Base-by-base conservation (phyloP, 495 filamentous ascomycete genomes). In the Sphaerosporella brunnea region DNA sequence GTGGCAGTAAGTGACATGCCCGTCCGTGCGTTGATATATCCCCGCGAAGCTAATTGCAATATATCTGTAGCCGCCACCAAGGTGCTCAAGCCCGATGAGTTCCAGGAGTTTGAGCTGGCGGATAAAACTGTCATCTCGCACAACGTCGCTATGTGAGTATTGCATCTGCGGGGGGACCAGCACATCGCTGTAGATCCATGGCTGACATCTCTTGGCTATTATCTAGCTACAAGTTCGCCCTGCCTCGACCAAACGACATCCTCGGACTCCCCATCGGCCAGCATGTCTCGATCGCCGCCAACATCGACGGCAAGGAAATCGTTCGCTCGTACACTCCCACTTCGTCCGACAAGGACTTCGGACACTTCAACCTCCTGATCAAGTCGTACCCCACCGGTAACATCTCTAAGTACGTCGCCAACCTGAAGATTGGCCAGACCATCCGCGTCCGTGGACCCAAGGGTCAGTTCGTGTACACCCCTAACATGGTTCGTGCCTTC, bases 381-480 rank as follows among this genome's bases (percentile, higher is more conserved):
- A 95, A 96, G 72, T 84, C 84, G 23, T 96, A 96, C 66, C 82
- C 85, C 0, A 83, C 82, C 47, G 88, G 88, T 53, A 95, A 94
- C 68, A 93, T 96, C 72, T 84, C 78, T 60, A 80, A 80, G 66
- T 75, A 94, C 67, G 74, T 96, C 65, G 80, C 82, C 26, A 73
- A 71, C 3, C 74, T 96, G 38, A 70, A 73, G 52, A 69, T 94
- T 38, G 86, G 88, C 36, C 73, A 95, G 63, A 78, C 72, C 45
- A 82, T 96, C 73, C 81, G 79, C 62, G 80, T 93, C 50, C 72
- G 70, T 52, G 88, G 88, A 7, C 88, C 88, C 57, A 95, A 93
- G 72, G 88, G 88, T 54, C 87, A 90, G 52, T 92, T 96, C 73
- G 82, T 92, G 35, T 96, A 95, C 65, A 80, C 76, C 8, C 84